These are phyloP conservation scores for Parascedosporium putredinis DNA, from an alignment of 2,329 filamentous ascomycete genomes.

Conservation along the genomic window DNA sequence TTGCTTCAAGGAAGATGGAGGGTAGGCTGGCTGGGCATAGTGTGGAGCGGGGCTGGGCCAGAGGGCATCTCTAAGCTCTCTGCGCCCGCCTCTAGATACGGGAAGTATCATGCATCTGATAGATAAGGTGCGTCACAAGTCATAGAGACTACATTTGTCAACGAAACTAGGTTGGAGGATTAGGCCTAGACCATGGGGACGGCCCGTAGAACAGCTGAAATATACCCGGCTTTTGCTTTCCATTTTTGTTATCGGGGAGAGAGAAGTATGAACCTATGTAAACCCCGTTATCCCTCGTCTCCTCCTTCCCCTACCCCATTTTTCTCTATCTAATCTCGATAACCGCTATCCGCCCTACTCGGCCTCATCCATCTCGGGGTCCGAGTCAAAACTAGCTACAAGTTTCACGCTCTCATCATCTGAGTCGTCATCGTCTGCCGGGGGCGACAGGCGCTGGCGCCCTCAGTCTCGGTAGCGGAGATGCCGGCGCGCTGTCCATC, in stretches of 20 bases:
- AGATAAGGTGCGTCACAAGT: background rate
- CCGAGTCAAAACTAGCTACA: conserved; percentile 18
- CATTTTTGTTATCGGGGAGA: no score
- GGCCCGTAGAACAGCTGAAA: background rate
- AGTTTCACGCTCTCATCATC: conserved; percentile 42
- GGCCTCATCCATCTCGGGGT: conserved; percentile 42
- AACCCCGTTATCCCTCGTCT: no score
- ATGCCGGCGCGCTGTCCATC: background rate
- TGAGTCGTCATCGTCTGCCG: conserved; percentile 25
- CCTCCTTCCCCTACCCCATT: background rate
- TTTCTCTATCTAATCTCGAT: background rate
- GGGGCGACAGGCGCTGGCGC: conserved; percentile 2
- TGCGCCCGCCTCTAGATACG: no score
- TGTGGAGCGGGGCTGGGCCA: background rate
- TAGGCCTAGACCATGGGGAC: background rate
- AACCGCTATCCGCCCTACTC: no score
- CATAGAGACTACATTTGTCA: background rate
- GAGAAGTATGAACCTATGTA: no score
- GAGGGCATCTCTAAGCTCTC: no score
- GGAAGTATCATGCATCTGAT: no score
- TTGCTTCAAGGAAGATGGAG: no score
- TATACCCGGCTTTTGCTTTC: background rate
- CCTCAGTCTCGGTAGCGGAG: no score
- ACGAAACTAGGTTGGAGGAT: background rate
- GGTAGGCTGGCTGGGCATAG: no score